Evolutionary conservation across 177 flowering plant genomes (phyloP), one percentile per base, ranked within the genome.

Genomic region (Vitis hybrid): DNA sequence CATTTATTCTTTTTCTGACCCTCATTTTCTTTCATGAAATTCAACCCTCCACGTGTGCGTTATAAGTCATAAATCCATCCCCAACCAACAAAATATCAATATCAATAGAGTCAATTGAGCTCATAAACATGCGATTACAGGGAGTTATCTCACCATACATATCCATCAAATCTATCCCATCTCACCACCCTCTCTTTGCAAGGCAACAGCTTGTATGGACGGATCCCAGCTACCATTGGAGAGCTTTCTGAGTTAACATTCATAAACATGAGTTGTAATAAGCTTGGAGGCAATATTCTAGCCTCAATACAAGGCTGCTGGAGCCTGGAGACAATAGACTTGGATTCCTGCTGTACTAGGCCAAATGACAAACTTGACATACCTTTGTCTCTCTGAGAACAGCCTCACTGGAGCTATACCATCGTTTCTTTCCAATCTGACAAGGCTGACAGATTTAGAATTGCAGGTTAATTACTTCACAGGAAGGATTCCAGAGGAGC

Each of bases 351-450:
- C 9, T 48, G 66, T 18, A 63, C 52, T 63, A 5, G 51, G 66
- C 15, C 3, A 26, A 26, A 19, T 63, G 10, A 63, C 18, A 53
- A 63, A 63, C 66, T 48, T 63, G 66, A 63, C 66, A 18, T 9
- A 13, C 66, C 51, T 61, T 31, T 5, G 13, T 4, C 50, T 64
- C 45, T 39, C 66, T 5, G n/a, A 1, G 5, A 70, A 70, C 72
- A 26, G 29, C 14, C 72, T 62, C 60, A 62, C 31, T 3, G 62
- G 70, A 56, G 5, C 4, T n/a, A 45, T 56, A 57, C 62, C 70
- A 8, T 33, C 62, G 6, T 50, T 39, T 60, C 52, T 62, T 29
- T 51, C 72, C 9, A 70, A 70, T 66, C 45, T 70, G 51, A 70
- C 72, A n/a, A 31, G 18, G 45, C 16, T 70, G 65, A 52, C 26